Evolutionary conservation across 164 flowering plant species (phyloP).

Genomic region (Magnolia kwangsiensis): DNA sequence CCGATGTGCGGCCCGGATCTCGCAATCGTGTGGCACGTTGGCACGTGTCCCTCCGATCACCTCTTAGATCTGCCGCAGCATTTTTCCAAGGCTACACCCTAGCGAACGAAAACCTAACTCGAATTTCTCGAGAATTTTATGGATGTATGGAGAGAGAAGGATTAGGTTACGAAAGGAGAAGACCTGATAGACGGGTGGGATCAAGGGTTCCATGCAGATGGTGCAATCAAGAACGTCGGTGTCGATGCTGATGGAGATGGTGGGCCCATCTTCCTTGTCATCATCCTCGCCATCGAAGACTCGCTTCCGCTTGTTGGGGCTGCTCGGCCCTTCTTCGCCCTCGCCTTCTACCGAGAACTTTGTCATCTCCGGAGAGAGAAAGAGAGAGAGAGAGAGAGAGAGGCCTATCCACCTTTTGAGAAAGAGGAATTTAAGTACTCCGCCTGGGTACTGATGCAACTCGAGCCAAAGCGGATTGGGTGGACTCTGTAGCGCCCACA

Average conservation of each 20-base stretch:
- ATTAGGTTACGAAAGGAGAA: neutral
- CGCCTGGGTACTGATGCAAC: too few species aligned
- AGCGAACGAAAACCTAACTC: too few species aligned
- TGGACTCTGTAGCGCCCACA: too few species aligned
- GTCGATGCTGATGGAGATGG: conserved; percentile 40
- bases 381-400: too few species aligned
- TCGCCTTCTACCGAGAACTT: conserved; percentile 42
- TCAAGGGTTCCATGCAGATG: conserved; percentile 56
- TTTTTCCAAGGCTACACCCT: too few species aligned
- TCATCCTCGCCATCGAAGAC: conserved; percentile 1
- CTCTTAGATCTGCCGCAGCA: too few species aligned
- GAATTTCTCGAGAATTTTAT: too few species aligned
- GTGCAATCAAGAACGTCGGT: conserved; percentile 71
- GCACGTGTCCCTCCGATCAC: too few species aligned
- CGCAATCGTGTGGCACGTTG: too few species aligned
- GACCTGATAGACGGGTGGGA: conserved; percentile 70
- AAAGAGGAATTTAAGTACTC: neutral
- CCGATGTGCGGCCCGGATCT: too few species aligned
- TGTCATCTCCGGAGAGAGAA: conserved; percentile 21
- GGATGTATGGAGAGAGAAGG: neutral
- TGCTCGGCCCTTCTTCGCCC: conserved; percentile 31
- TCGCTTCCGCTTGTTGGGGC: neutral
- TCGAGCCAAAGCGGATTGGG: too few species aligned
- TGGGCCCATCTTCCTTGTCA: neutral
- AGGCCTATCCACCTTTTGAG: neutral